Conservation (phyloP, 2,329 filamentous ascomycete genomes). For the Aspergillus sp. region DNA sequence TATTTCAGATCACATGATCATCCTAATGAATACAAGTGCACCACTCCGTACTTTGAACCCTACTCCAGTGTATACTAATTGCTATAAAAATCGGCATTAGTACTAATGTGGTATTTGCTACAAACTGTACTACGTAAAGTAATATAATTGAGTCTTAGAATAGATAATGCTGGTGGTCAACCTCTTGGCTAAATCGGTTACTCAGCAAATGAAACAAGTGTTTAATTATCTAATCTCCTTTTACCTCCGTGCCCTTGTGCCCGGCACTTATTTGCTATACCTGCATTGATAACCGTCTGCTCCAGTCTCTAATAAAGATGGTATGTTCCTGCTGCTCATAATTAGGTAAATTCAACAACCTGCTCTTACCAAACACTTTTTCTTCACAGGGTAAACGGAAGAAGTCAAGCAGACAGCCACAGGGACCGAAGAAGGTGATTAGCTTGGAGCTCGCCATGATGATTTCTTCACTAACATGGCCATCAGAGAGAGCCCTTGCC, state of each 20-base stretch:
- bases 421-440: constrained; percentile 70
- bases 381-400: constrained; percentile 75
- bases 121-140: too few species aligned
- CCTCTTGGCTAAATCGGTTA: too few species aligned
- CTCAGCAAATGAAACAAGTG: too few species aligned
- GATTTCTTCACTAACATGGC: constrained; percentile 6
- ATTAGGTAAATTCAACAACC: neutral
- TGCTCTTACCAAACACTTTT: neutral
- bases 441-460: constrained; percentile 1
- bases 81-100: too few species aligned
- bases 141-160: too few species aligned
- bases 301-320: constrained; percentile 1
- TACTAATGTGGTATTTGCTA: too few species aligned
- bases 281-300: neutral
- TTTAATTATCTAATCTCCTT: too few species aligned
- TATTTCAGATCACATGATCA: too few species aligned
- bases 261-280: neutral
- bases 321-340: neutral
- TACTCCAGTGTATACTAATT: too few species aligned
- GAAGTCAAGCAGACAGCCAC: constrained; percentile 70
- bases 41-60: too few species aligned
- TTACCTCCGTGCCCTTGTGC: neutral
- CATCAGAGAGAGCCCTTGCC: constrained; percentile 40
- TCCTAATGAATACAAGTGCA: too few species aligned
- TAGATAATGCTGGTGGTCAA: too few species aligned